These are phyloP conservation scores for Trichoderma koningiopsis DNA, from an alignment of 2,329 filamentous ascomycete genomes.

Conservation along the genomic window DNA sequence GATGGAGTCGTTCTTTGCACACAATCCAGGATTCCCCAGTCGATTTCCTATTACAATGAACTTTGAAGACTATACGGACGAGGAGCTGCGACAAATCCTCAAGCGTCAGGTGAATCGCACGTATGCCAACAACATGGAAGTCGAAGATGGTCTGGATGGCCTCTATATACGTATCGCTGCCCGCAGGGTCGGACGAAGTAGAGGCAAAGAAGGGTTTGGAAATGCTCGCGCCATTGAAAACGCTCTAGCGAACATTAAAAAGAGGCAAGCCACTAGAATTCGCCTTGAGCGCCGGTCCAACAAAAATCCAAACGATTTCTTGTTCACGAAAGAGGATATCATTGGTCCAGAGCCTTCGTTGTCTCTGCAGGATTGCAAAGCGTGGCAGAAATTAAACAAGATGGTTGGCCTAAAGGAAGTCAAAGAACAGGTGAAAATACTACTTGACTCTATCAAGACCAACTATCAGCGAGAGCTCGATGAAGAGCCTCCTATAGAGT, in stretches of 20 bases:
- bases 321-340: slow-evolving; percentile 67
- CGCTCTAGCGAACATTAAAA: slow-evolving; percentile 52
- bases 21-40: slow-evolving; percentile 71
- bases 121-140: slow-evolving; percentile 57
- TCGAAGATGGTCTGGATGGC: slow-evolving; percentile 60
- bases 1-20: slow-evolving; percentile 76
- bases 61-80: slow-evolving; percentile 70
- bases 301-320: slow-evolving; percentile 54
- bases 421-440: slow-evolving; percentile 59
- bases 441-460: slow-evolving; percentile 62
- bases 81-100: slow-evolving; percentile 65
- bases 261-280: slow-evolving; percentile 62
- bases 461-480: slow-evolving; percentile 69
- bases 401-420: slow-evolving; percentile 64
- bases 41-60: slow-evolving; percentile 67
- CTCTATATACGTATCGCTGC: slow-evolving; percentile 66
- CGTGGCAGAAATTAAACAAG: slow-evolving; percentile 60
- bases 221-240: slow-evolving; percentile 74
- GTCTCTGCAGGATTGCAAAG: slow-evolving; percentile 52
- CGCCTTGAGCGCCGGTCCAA: slow-evolving; percentile 46
- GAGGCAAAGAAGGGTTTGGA: slow-evolving; percentile 69
- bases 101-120: slow-evolving; percentile 54
- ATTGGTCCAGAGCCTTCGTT: slow-evolving; percentile 67
- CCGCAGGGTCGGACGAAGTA: slow-evolving; percentile 61
- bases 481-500: slow-evolving; percentile 61